Evolutionary conservation across 2,329 filamentous ascomycete genomes (phyloP).

Genomic region (Paraphoma sp.): DNA sequence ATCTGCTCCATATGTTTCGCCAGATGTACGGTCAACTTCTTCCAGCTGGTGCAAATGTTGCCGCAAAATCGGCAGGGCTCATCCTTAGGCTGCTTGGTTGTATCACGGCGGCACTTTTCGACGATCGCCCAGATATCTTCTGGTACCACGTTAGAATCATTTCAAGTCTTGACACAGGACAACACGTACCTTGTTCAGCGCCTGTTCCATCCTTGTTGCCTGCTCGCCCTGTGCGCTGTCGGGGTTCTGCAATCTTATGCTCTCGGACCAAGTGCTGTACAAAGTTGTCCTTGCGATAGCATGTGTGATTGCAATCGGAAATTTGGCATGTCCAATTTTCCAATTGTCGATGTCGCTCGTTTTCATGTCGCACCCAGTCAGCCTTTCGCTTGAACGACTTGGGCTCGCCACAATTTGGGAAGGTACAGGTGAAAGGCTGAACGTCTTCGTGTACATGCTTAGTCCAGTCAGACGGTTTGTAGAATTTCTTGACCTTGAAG

Average conservation of each 20-base stretch:
- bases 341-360: constrained; percentile 85
- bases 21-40: constrained; percentile 91
- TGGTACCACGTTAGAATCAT: constrained; percentile 17
- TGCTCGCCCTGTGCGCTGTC: constrained; percentile 69
- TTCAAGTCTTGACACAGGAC: constrained; percentile 1
- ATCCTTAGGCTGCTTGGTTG: constrained; percentile 67
- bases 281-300: constrained; percentile 91
- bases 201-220: constrained; percentile 41
- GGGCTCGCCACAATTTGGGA: constrained; percentile 79
- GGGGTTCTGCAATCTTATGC: constrained; percentile 85
- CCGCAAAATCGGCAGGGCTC: constrained; percentile 90
- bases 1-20: constrained; percentile 95
- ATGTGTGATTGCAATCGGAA: constrained; percentile 79
- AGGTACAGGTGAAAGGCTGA: constrained; percentile 92
- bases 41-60: constrained; percentile 82
- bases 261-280: constrained; percentile 90
- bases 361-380: constrained; percentile 94
- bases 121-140: constrained; percentile 80
- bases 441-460: constrained; percentile 96
- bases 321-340: constrained; percentile 91
- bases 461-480: constrained; percentile 94
- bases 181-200: constrained; percentile 33
- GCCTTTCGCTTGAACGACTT: constrained; percentile 96
- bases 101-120: constrained; percentile 77
- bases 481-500: constrained; percentile 82